A percentile compares a stretch with the other conserved stretches of the same genome.
Conservation (phyloP, 768 basidiomycete species). For the Trametes coccinea region DNA sequence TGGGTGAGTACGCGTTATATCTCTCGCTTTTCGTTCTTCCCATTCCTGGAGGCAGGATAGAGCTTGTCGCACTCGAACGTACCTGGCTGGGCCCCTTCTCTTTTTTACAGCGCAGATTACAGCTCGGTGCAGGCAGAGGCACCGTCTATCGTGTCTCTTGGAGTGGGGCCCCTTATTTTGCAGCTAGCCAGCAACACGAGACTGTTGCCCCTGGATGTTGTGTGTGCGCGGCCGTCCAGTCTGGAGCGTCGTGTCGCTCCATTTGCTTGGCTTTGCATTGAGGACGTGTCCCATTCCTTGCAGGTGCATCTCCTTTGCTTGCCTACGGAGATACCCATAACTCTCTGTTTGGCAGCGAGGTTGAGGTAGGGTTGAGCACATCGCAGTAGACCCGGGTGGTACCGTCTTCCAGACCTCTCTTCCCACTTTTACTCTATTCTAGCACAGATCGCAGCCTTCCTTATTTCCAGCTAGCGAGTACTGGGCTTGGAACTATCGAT, state of each 20-base stretch:
- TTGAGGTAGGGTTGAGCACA: too few species aligned
- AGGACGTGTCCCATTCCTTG: background rate
- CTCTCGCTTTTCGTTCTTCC: slow-evolving; percentile 16
- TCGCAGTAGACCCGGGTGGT: too few species aligned
- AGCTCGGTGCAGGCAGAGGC: slow-evolving; percentile 53
- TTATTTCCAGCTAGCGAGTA: too few species aligned
- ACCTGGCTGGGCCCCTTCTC: slow-evolving; percentile 25
- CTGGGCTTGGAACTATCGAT: too few species aligned
- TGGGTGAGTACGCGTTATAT: slow-evolving; percentile 21
- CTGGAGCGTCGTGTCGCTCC: slow-evolving; percentile 4
- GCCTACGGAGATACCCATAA: background rate
- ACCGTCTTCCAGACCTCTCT: background rate
- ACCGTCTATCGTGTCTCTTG: slow-evolving; percentile 9
- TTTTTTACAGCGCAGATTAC: slow-evolving; percentile 51
- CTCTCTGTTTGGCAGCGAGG: too few species aligned
- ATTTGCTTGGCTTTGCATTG: background rate
- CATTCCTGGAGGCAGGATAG: slow-evolving; percentile 29
- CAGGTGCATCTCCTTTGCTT: background rate
- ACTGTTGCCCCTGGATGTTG: slow-evolving; percentile 10
- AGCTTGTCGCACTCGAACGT: slow-evolving; percentile 20
- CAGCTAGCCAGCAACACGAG: slow-evolving; percentile 16
- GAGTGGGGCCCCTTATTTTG: background rate
- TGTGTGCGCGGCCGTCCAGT: background rate
- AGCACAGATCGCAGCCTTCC: too few species aligned
- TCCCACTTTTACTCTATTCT: background rate